phyloP scores from a whole-genome alignment of 148 eudicot species.

The Fagopyrum esculentum region DNA sequence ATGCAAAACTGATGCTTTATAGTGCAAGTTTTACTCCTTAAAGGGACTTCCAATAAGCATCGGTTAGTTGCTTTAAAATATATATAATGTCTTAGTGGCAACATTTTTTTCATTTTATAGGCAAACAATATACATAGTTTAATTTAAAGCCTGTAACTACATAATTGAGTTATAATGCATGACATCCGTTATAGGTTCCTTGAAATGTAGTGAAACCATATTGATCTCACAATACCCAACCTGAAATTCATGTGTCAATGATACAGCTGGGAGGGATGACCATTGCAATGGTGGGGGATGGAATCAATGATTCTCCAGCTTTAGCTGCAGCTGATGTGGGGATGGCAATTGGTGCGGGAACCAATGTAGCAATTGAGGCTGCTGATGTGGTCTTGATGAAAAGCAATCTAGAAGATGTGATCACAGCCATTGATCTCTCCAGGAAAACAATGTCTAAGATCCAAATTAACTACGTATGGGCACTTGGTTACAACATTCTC shows the following conservation, averaged over 20 bases:
- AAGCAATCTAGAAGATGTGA: slow-evolving; percentile 86
- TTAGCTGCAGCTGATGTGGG: slow-evolving; percentile 92
- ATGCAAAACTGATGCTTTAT: no score
- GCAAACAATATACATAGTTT: no score
- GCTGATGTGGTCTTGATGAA: slow-evolving; percentile 88
- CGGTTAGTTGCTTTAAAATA: no score
- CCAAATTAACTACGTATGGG: slow-evolving; percentile 86
- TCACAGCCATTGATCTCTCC: slow-evolving; percentile 88
- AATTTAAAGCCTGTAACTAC: no score
- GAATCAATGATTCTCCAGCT: slow-evolving; percentile 96
- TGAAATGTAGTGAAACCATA: background rate
- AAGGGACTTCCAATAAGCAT: no score
- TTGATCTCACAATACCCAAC: background rate
- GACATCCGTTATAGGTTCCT: background rate
- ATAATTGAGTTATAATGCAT: no score
- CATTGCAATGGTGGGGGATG: slow-evolving; percentile 99
- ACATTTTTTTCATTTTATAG: no score
- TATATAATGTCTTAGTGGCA: no score
- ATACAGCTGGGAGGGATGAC: slow-evolving; percentile 62
- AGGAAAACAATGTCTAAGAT: slow-evolving; percentile 76
- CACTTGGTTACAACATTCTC: slow-evolving; percentile 87
- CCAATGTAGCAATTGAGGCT: slow-evolving; percentile 95
- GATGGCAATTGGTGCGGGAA: slow-evolving; percentile 97
- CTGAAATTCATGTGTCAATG: slow-evolving; percentile 4
- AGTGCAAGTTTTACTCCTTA: no score